These are phyloP conservation scores for Fremontodendron californicum DNA, from an alignment of 345 rosid genomes.

Conservation along the genomic window DNA sequence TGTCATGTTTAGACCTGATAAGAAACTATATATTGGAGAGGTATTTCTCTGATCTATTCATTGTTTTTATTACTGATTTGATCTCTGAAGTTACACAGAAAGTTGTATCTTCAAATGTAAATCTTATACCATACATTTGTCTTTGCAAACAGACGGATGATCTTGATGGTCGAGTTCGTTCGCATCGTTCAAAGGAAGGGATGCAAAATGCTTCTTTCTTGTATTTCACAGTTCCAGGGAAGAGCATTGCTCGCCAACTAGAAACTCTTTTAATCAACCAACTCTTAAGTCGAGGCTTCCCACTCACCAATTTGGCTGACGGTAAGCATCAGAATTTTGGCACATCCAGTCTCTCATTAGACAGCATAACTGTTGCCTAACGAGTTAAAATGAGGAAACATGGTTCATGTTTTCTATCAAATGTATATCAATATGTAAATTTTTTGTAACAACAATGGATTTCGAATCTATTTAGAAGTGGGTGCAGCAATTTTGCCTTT, in stretches of 20 bases:
- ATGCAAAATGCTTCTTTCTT: constrained; percentile 65
- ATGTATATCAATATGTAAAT: constrained; percentile 4
- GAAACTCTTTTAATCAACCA: constrained; percentile 95
- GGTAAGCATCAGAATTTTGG: constrained; percentile 95
- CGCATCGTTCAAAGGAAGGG: constrained; percentile 70
- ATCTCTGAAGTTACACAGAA: too few species aligned
- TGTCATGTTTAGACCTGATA: constrained; percentile 76
- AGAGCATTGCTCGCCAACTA: constrained; percentile 86
- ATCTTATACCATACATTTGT: not conserved
- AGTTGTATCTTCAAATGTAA: not conserved
- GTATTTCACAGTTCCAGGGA: constrained; percentile 76
- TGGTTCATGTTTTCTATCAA: not conserved
- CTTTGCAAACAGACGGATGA: constrained; percentile 65
- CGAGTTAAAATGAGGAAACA: not conserved
- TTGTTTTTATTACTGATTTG: not conserved
- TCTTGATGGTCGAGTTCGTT: constrained; percentile 72
- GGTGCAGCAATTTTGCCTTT: constrained; percentile 49
- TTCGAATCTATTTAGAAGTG: constrained; percentile 13
- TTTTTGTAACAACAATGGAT: not conserved
- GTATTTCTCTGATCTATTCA: constrained; percentile 27
- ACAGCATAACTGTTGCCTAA: constrained; percentile 30
- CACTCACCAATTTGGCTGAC: constrained; percentile 66
- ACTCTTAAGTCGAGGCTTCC: constrained; percentile 58
- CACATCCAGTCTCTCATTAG: constrained; percentile 34
- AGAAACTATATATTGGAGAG: constrained; percentile 82